Base-by-base conservation (phyloP, 108 stramenopile species). In the Pseudonitzschia pungens region DNA sequence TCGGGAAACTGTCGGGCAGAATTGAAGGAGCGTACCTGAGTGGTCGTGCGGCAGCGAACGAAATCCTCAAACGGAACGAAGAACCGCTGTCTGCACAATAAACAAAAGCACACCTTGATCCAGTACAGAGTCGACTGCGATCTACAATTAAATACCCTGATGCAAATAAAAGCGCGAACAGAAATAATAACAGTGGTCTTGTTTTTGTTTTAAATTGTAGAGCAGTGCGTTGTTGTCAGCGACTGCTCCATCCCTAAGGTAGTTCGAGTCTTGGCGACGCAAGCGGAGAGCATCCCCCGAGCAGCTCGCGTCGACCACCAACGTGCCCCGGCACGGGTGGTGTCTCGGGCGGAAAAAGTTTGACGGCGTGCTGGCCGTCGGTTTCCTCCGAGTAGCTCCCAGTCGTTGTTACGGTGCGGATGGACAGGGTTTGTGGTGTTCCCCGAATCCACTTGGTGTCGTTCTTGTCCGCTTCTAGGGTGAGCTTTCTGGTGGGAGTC, bases 1-100 rank as follows among this genome's bases (percentile, higher is more conserved):
- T 80, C 22, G 79, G 79, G 43, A 58, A 53, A 29, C 36, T 60
- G 1, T 44, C 64, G 0, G 75, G 76, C 18, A 68, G 64, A 24
- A 53, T 76, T 20, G 79, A 80, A 48, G 79, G 71, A 21, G 71
- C 79, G 12, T 80, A 67, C 33, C 54, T 80, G 16, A 77, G 76
- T 36, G 80, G 80, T 5, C 33, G 43, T 21, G 48, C 76, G 33
- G 80, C 80, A 15, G 80, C 80, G 21, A 51, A 45, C 7, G 27
- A 62, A 62, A 33, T 62, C 40, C 26, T 62, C 14, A 4, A 21
- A 40, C 22, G 26, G 32, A 42, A 62, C 40, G 20, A 62, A 62
- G 60, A 62, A 62, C 20, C 15, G 16, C 29, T 62, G 2, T 36
- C 36, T 6, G 2, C 36, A 6, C 36, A 36, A 36, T 6, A 36